A percentile compares a stretch with the other conserved stretches of the same genome.
Evolutionary conservation across 345 rosid species (phyloP).

Genomic region (Geranium rotundifolium): DNA sequence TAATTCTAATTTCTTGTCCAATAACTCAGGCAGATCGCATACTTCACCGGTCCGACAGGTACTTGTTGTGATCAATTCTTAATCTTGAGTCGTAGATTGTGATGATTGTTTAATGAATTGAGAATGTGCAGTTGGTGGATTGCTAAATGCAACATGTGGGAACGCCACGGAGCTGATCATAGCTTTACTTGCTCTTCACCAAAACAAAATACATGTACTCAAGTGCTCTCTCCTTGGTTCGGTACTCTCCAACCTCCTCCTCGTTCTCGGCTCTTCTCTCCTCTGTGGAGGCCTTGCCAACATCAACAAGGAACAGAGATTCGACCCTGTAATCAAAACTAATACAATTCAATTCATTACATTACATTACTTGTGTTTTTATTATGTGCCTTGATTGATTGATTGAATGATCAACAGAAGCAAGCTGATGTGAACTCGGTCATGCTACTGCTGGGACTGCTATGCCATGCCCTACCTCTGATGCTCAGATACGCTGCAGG

Average conservation of each 20-base stretch:
- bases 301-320: slow-evolving; percentile 58
- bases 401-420: slow-evolving; percentile 34
- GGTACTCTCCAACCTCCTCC: slow-evolving; percentile 74
- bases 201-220: slow-evolving; percentile 55
- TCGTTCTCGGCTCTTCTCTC: slow-evolving; percentile 82
- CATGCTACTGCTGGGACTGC: slow-evolving; percentile 54
- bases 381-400: neutral
- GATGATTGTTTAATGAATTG: neutral
- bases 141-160: slow-evolving; percentile 90
- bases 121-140: slow-evolving; percentile 71
- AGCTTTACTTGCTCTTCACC: slow-evolving; percentile 69
- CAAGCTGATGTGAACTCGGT: slow-evolving; percentile 77
- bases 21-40: slow-evolving; percentile 70
- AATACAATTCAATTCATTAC: too few species aligned
- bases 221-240: slow-evolving; percentile 86
- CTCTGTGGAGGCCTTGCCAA: slow-evolving; percentile 78
- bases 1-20: neutral
- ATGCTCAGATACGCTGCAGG: slow-evolving; percentile 27
- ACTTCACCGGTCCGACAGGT: slow-evolving; percentile 95
- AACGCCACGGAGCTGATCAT: slow-evolving; percentile 91
- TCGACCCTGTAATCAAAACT: slow-evolving; percentile 48
- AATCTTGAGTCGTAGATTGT: too few species aligned
- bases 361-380: neutral
- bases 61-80: neutral
- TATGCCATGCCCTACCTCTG: slow-evolving; percentile 73